Evolutionary conservation across 2,329 filamentous ascomycete species (phyloP).

Genomic region (Stemphylium vesicarium): DNA sequence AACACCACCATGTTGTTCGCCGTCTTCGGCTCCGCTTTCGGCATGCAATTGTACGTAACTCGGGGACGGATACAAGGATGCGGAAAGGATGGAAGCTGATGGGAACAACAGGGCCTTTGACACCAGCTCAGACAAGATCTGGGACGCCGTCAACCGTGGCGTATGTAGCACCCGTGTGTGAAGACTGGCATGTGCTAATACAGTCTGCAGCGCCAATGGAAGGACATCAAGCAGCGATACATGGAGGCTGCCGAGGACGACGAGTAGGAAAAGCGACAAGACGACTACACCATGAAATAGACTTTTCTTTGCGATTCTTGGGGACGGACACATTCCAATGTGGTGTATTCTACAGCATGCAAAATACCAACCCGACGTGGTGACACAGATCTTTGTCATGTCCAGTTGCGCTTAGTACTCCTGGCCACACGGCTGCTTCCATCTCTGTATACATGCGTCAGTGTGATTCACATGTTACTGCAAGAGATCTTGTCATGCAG

Average conservation of each 20-base stretch:
- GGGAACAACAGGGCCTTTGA: constrained; percentile 74
- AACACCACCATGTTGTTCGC: constrained; percentile 87
- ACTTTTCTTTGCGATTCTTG: constrained; percentile 23
- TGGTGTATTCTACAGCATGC: constrained; percentile 46
- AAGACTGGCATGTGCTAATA: constrained; percentile 25
- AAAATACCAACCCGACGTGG: constrained; percentile 29
- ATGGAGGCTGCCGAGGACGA: constrained; percentile 73
- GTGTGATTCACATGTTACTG: neutral
- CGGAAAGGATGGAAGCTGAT: constrained; percentile 28
- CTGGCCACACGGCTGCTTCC: neutral
- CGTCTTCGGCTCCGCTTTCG: constrained; percentile 88
- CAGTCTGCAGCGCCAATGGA: constrained; percentile 87
- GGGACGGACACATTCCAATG: constrained; percentile 40
- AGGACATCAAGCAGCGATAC: constrained; percentile 95
- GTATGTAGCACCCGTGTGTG: constrained; percentile 56
- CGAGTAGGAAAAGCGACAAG: constrained; percentile 37
- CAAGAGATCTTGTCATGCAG: neutral
- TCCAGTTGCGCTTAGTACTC: neutral
- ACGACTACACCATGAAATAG: constrained; percentile 23
- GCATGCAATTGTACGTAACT: constrained; percentile 83
- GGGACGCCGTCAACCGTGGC: constrained; percentile 89
- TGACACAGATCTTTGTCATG: constrained; percentile 4
- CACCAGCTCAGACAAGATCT: constrained; percentile 79
- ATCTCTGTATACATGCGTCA: neutral
- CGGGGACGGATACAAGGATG: neutral